Evolutionary conservation across 2,329 filamentous ascomycete genomes (phyloP), one percentile per base, ranked within the genome.

Genomic region (Phoma sp.): DNA sequence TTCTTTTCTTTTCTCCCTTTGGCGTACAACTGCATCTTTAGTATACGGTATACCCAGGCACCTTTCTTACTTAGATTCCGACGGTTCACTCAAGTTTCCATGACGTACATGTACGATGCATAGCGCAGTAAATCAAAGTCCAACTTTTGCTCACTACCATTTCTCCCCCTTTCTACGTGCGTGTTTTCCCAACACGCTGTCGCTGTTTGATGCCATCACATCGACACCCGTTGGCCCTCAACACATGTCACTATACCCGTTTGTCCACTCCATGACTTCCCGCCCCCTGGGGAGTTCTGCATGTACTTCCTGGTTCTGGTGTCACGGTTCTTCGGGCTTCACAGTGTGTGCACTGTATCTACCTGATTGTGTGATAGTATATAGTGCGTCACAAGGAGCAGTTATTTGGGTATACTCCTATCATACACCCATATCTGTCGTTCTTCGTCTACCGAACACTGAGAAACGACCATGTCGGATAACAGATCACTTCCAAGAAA

Each of bases 1-100:
- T 35, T 32, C 13, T 3, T 41, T 41, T 21, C 22, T 27, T 49
- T n/a, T 21, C 24, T 27, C 21, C 36, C 27, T 33, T 22, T 27
- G 48, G 48, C 39, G 48, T 51, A 32, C 9, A 15, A 44, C 41
- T 44, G 33, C 48, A 43, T 37, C 25, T 24, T 31, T 17, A 50
- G 48, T 33, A 51, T 38, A 44, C 47, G 48, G 48, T 44, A 51
- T 51, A 51, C 48, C 48, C 48, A 50, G 39, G 32, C 24, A 43
- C 17, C n/a, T 19, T 50, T 39, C 21, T 43, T 21, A 17, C 10
- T 35, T 43, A 50, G 39, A 43, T 13, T 38, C n/a, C n/a, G 47
- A 43, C 29, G 43, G 47, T 43, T 43, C 32, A 37, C 13, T 43
- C 47, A 19, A 24, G 19, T 6, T 24, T 29, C 38, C 31, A 39